These are phyloP conservation scores for Chalciporus piperatus DNA, from an alignment of 768 basidiomycete species.

Conservation along the genomic window DNA sequence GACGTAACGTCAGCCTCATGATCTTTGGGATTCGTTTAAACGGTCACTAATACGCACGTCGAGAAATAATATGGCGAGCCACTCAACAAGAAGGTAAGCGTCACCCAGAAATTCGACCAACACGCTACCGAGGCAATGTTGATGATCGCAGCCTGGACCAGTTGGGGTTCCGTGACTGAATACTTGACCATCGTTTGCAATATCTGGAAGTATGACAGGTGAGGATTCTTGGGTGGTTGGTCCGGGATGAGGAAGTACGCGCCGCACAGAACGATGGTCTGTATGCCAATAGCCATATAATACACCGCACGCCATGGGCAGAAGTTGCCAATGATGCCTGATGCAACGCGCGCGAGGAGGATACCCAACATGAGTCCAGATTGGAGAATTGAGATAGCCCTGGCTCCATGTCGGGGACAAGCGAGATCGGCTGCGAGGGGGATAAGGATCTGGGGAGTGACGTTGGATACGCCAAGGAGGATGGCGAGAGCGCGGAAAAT, in stretches of 20 bases:
- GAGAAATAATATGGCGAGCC: slow-evolving; percentile 39
- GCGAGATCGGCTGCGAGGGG: slow-evolving; percentile 47
- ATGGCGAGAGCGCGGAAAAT: slow-evolving; percentile 35
- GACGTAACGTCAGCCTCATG: background rate
- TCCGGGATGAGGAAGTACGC: slow-evolving; percentile 39
- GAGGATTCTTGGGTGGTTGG: slow-evolving; percentile 38
- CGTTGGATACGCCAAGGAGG: slow-evolving; percentile 39
- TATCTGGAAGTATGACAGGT: slow-evolving; percentile 34
- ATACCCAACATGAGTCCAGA: slow-evolving; percentile 30
- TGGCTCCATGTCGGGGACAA: slow-evolving; percentile 21
- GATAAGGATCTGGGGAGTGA: slow-evolving; percentile 38
- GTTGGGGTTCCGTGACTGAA: slow-evolving; percentile 38
- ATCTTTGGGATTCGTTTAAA: background rate
- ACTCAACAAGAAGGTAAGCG: slow-evolving; percentile 45
- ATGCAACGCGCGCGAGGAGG: slow-evolving; percentile 30
- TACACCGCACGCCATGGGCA: slow-evolving; percentile 41
- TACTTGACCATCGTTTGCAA: slow-evolving; percentile 40
- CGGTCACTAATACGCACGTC: slow-evolving; percentile 18
- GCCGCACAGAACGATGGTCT: slow-evolving; percentile 26
- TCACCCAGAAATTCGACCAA: slow-evolving; percentile 38
- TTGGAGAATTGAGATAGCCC: slow-evolving; percentile 32
- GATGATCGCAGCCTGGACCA: slow-evolving; percentile 35
- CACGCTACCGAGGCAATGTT: slow-evolving; percentile 30
- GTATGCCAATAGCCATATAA: slow-evolving; percentile 39
- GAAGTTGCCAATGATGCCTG: slow-evolving; percentile 41